phyloP scores from a whole-genome alignment of 192 early-diverging fungal genomes.

The Chytriomyces confervae region DNA sequence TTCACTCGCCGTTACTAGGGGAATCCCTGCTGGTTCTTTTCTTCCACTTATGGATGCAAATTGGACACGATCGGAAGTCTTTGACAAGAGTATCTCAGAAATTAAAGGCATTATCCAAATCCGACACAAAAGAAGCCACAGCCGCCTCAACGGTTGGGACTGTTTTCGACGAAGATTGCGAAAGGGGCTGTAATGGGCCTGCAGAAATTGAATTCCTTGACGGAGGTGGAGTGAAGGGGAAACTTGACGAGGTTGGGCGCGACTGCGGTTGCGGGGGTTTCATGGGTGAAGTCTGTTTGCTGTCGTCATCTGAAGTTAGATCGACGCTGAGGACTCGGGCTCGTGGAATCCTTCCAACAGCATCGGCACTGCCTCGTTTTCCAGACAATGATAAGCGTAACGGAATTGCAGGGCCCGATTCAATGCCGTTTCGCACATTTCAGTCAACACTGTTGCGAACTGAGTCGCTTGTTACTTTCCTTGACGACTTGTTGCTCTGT shows the following conservation, averaged over 20 bases:
- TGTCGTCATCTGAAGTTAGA: background rate
- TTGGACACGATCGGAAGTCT: no score
- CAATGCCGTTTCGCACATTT: background rate
- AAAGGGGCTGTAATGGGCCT: no score
- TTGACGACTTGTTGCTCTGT: background rate
- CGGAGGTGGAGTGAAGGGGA: no score
- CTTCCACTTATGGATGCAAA: no score
- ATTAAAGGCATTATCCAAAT: conserved; percentile 3
- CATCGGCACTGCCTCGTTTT: background rate
- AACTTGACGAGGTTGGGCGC: background rate
- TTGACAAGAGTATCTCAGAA: background rate
- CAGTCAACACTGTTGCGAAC: background rate
- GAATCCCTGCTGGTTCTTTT: no score
- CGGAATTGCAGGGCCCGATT: background rate
- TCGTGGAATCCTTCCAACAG: background rate
- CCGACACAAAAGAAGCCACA: background rate
- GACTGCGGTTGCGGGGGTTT: background rate
- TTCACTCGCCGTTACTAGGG: no score
- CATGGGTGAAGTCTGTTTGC: background rate
- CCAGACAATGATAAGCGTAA: no score
- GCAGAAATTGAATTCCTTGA: no score
- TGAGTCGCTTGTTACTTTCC: background rate
- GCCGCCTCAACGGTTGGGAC: background rate
- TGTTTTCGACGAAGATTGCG: no score
- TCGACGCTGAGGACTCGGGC: background rate